Conservation (phyloP, 1,139 yeast genomes). For the Scheffersomyces insectosa region DNA sequence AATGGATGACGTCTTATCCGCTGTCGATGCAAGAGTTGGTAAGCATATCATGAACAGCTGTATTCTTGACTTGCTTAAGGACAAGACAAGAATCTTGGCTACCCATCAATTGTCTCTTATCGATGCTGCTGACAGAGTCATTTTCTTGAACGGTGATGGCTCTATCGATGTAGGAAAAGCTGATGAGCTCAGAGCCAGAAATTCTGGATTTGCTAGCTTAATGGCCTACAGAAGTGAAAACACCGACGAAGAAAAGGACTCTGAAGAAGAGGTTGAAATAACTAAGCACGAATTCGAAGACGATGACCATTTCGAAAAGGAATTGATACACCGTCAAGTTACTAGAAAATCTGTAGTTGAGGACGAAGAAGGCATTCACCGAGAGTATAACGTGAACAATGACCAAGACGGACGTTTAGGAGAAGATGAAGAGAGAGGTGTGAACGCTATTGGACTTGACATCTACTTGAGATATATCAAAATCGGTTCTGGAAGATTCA, state of each 20-base stretch:
- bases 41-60: constrained; percentile 17
- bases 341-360: constrained; percentile 8
- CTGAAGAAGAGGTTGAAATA: constrained; percentile 16
- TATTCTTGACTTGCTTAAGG: constrained; percentile 14
- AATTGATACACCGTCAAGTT: constrained; percentile 22
- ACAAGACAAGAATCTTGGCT: constrained; percentile 19
- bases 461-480: constrained; percentile 17
- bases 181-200: constrained; percentile 11
- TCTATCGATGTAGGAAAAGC: constrained; percentile 13
- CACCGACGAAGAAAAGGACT: constrained; percentile 14
- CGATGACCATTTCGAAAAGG: constrained; percentile 15
- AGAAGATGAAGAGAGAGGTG: constrained; percentile 19
- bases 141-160: constrained; percentile 19
- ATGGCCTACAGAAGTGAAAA: constrained; percentile 14
- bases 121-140: constrained; percentile 16
- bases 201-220: constrained; percentile 12
- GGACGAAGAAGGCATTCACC: constrained; percentile 17
- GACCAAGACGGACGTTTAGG: constrained; percentile 13
- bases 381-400: constrained; percentile 1
- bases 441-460: constrained; percentile 15
- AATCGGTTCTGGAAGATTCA: constrained; percentile 22
- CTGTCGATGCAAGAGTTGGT: constrained; percentile 22
- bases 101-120: constrained; percentile 22
- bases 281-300: constrained; percentile 5
- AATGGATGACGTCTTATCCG: constrained; percentile 20